Base-by-base conservation (phyloP, 306 rosid species). In the Gleditsia sinensis region DNA sequence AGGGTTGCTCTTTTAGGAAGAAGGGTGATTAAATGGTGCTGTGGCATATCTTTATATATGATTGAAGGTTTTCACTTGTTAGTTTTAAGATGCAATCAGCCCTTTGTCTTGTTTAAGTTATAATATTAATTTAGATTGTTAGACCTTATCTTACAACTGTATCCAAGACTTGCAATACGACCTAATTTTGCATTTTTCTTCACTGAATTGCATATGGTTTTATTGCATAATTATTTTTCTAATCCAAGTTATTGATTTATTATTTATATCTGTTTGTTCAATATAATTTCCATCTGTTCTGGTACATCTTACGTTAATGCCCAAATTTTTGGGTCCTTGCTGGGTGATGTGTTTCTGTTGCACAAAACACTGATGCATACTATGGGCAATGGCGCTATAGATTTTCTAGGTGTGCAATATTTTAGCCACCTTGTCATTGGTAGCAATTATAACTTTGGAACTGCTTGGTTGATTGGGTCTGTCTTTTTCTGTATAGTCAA, bases 1-100 rank as follows among this genome's bases (percentile, higher is more conserved):
- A 75, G 64, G 79, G 79, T 10, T 75, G 79, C 72, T 75, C 79
- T 36, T 75, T 75, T 42, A 62, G 79, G 72, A 75, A 62, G 71
- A 75, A 75, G 72, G 79, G 72, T 2, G 79, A 75, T n/a, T 75
- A 51, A 21, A 63, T 39, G 30, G 10, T 12, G 33, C 69, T 63
- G 13, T 19, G 23, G 7, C 49, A 7, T 33, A 19, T 34, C 27
- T 60, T 34, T 61, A 34, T 28, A 27, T 20, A 12, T 62, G 32
- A 3, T 39, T 10, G 51, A 34, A 39, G 33, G 12, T 63, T 63
- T 40, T 37, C 51, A 62, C 19, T 12, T 5, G 17, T 20, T 20
- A 39, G 51, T 21, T n/a, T 39, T 63, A 6, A 63, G 50, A 63
- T 21, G 69, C 34, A 20, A 37, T 63, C 34, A 63, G 12, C n/a